phyloP scores from a whole-genome alignment of 441 rosid genomes.

The Aleurites moluccanus region DNA sequence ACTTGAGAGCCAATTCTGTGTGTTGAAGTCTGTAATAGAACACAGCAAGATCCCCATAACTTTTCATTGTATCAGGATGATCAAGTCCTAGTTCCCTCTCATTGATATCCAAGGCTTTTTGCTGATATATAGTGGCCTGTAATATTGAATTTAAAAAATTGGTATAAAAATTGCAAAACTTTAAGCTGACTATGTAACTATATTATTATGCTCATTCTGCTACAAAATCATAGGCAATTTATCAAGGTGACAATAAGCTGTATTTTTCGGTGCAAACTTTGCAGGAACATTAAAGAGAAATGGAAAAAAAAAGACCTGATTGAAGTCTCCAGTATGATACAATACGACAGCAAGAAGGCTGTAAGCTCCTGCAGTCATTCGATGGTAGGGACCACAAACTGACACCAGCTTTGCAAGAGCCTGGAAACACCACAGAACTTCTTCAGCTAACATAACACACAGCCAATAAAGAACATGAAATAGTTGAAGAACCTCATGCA shows the following conservation, averaged over 20 bases:
- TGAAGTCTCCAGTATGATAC: slow-evolving; percentile 91
- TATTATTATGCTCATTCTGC: slow-evolving; percentile 2
- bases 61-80: too few relatives aligned
- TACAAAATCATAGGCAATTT: slow-evolving; percentile 8
- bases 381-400: slow-evolving; percentile 93
- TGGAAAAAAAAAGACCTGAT: slow-evolving; percentile 56
- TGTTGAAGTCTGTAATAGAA: too few relatives aligned
- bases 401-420: slow-evolving; percentile 84
- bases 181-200: too few relatives aligned
- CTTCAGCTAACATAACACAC: slow-evolving; percentile 19
- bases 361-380: slow-evolving; percentile 87
- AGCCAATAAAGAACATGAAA: slow-evolving; percentile 16
- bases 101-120: slow-evolving; percentile 90
- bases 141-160: slow-evolving; percentile 21
- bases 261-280: neutral
- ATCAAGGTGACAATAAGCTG: slow-evolving; percentile 13
- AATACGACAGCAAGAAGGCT: slow-evolving; percentile 95
- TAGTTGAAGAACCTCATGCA: slow-evolving; percentile 13
- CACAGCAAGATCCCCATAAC: too few relatives aligned
- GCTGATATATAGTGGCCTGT: slow-evolving; percentile 82
- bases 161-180: slow-evolving; percentile 7
- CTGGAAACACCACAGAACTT: slow-evolving; percentile 39
- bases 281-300: slow-evolving; percentile 10
- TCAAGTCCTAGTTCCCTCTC: slow-evolving; percentile 83
- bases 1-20: too few relatives aligned